Percentiles rank a stretch among this genome's conserved stretches.
Evolutionary conservation across 31 red algal species (phyloP).

Genomic region (Asparagopsis taxiformis): DNA sequence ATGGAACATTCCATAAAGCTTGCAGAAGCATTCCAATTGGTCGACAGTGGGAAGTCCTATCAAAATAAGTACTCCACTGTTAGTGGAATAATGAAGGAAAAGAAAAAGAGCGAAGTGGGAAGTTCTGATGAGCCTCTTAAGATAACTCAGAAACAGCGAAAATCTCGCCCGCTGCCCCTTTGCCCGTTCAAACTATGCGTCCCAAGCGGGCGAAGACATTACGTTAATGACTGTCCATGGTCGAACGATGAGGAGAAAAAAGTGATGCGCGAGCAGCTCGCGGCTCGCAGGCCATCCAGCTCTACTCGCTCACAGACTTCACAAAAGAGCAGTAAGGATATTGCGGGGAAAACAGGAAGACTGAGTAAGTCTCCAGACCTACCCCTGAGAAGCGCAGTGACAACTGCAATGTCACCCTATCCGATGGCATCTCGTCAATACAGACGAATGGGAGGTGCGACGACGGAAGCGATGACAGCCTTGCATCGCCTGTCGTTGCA

Average conservation of each 20-base stretch:
- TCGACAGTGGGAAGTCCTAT: conserved; percentile 9
- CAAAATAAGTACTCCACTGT: not conserved
- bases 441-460: not conserved
- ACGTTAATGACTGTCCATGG: conserved; percentile 10
- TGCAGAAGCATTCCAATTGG: conserved; percentile 24
- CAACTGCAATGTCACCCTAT: not conserved
- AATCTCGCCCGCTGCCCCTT: not conserved
- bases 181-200: conserved; percentile 11
- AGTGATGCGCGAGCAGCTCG: too few species aligned
- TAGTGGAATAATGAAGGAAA: conserved; percentile 3
- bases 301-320: not conserved
- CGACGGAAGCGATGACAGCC: conserved; percentile 32
- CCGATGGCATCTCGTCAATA: conserved; percentile 2
- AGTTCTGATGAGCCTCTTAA: too few species aligned
- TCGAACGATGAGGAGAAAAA: too few species aligned
- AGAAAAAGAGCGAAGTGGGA: not conserved
- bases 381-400: too few species aligned
- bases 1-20: conserved; percentile 36
- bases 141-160: not conserved
- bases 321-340: not conserved
- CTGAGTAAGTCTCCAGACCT: too few species aligned
- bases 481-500: conserved; percentile 18
- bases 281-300: conserved; percentile 12
- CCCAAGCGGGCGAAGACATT: not conserved
- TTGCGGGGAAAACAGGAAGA: not conserved